phyloP scores from a whole-genome alignment of 306 rosid species.

The Lotus japonicus region DNA sequence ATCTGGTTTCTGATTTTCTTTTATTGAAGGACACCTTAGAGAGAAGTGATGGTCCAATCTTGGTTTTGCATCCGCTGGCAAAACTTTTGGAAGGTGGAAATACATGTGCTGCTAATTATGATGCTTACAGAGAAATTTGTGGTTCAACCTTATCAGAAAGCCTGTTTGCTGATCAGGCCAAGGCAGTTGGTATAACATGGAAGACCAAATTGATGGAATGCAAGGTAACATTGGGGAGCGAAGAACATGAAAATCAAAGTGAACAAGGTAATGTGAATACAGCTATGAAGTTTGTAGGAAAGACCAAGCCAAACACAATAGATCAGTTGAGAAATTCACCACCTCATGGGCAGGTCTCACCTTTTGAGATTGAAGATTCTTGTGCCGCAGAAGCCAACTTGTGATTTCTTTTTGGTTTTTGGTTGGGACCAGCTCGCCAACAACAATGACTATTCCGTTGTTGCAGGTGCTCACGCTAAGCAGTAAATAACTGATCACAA shows the following conservation, averaged over 20 bases:
- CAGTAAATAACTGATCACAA: no score
- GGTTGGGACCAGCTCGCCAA: no score
- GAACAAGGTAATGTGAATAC: conserved; percentile 2
- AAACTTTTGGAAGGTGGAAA: conserved; percentile 65
- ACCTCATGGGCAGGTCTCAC: conserved; percentile 9
- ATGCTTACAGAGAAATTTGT: conserved; percentile 69
- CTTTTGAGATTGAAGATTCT: conserved; percentile 36
- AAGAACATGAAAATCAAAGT: conserved; percentile 20
- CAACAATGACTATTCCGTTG: no score
- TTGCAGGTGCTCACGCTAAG: no score
- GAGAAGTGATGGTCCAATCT: conserved; percentile 46
- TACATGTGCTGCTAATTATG: conserved; percentile 67
- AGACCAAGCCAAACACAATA: conserved; percentile 13
- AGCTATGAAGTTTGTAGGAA: conserved; percentile 7
- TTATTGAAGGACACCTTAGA: conserved; percentile 62
- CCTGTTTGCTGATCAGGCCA: conserved; percentile 78
- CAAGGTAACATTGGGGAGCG: conserved; percentile 4
- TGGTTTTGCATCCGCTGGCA: conserved; percentile 62
- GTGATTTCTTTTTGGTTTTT: no score
- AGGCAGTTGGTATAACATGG: conserved; percentile 47
- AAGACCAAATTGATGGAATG: conserved; percentile 40
- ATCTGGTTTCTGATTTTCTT: conserved; percentile 63
- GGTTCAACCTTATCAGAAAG: conserved; percentile 46
- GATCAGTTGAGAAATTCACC: conserved; percentile 25
- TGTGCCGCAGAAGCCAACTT: conserved; percentile 35